These are phyloP conservation scores for Phaeosphaeria sp. DNA, from an alignment of 2,329 filamentous ascomycete genomes.

Conservation along the genomic window DNA sequence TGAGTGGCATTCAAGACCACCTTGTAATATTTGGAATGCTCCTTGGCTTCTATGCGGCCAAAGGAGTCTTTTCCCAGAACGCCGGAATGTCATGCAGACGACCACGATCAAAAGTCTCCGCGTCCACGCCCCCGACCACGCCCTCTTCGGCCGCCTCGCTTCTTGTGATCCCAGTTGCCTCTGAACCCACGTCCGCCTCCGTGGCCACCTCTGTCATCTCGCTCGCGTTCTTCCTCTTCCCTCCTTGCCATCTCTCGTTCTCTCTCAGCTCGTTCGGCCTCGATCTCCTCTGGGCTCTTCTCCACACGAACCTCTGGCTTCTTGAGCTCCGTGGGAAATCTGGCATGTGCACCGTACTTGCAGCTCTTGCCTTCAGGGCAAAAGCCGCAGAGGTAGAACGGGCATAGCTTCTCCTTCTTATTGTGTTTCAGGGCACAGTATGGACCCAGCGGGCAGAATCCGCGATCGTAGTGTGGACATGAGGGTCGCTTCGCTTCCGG, in stretches of 20 bases:
- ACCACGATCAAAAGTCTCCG: conserved; percentile 23
- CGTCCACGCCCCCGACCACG: conserved; percentile 33
- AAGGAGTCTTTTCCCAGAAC: not conserved
- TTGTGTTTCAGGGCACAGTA: conserved; percentile 89
- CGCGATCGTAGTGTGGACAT: conserved; percentile 86
- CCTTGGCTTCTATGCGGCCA: not conserved
- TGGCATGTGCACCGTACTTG: conserved; percentile 80
- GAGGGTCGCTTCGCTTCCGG: conserved; percentile 70
- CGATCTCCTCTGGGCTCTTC: conserved; percentile 74
- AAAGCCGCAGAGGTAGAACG: conserved; percentile 90
- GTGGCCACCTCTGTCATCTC: conserved; percentile 43
- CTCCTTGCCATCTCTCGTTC: conserved; percentile 55
- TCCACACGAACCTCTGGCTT: conserved; percentile 68
- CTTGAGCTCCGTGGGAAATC: conserved; percentile 75
- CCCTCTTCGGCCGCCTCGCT: conserved; percentile 33
- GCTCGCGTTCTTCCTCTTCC: conserved; percentile 50
- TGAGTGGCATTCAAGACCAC: no score
- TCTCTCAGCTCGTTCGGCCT: conserved; percentile 61
- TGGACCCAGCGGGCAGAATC: conserved; percentile 92
- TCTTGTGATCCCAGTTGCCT: conserved; percentile 45
- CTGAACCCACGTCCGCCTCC: conserved; percentile 39
- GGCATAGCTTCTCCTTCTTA: conserved; percentile 74
- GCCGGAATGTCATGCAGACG: not conserved
- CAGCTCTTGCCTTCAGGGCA: conserved; percentile 85
- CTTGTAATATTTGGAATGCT: not conserved